Conservation (phyloP, 2,329 filamentous ascomycete genomes). For the Cercospora sojina region DNA sequence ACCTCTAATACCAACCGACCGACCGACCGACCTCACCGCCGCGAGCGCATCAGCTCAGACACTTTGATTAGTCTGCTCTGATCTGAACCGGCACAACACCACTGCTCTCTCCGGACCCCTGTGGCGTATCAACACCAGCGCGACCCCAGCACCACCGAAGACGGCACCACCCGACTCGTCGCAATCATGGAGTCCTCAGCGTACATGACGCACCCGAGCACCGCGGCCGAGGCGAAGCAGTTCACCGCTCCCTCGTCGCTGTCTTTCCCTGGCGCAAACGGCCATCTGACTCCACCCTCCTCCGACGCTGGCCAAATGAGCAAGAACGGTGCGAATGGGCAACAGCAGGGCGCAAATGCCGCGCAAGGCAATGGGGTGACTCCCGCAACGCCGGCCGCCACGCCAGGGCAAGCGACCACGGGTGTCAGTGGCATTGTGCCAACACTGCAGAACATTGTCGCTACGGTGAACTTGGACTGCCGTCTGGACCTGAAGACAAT, state of each 20-base stretch:
- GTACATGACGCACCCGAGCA: constrained; percentile 85
- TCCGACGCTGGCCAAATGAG: constrained; percentile 64
- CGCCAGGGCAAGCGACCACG: constrained; percentile 74
- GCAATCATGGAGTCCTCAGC: constrained; percentile 67
- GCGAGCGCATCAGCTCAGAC: constrained; percentile 23
- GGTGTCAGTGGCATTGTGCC: constrained; percentile 40
- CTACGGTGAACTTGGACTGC: constrained; percentile 96
- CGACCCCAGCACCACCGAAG: neutral
- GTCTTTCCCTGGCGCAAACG: constrained; percentile 76
- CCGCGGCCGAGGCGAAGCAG: constrained; percentile 88
- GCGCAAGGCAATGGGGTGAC: constrained; percentile 65
- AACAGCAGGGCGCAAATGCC: constrained; percentile 47
- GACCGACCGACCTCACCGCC: neutral
- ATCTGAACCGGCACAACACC: constrained; percentile 19
- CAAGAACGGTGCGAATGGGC: constrained; percentile 52
- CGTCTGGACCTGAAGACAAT: constrained; percentile 98
- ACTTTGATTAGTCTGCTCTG: constrained; percentile 25
- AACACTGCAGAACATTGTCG: constrained; percentile 51
- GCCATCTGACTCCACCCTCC: constrained; percentile 77
- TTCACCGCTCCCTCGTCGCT: constrained; percentile 91
- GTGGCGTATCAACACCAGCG: constrained; percentile 6
- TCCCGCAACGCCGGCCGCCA: constrained; percentile 87
- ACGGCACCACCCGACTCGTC: constrained; percentile 8
- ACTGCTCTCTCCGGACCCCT: neutral
- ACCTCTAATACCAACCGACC: neutral